Conservation (phyloP, 1,139 yeast species). For the Yamadazyma atmosphaerica region DNA sequence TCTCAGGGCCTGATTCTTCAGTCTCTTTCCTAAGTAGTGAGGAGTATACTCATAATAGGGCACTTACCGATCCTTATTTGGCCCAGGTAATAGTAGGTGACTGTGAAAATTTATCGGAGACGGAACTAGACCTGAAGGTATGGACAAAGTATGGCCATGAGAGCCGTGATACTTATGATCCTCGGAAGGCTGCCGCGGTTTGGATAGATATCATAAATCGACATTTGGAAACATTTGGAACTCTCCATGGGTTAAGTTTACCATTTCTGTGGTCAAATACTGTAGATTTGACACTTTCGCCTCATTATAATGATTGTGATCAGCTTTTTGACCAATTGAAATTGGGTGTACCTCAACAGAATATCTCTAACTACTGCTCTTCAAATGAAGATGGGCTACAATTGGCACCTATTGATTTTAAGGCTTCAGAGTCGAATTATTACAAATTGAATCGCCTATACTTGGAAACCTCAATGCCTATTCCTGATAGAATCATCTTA, state of each 20-base stretch:
- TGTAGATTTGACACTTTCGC: background rate
- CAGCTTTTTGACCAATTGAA: background rate
- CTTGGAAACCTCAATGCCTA: slow-evolving; percentile 1
- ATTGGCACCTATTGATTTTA: slow-evolving; percentile 2
- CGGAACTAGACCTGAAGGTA: background rate
- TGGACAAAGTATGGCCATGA: background rate
- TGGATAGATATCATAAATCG: background rate
- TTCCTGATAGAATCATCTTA: slow-evolving; percentile 6
- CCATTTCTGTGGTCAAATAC: background rate
- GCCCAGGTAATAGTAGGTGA: background rate
- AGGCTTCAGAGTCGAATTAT: slow-evolving; percentile 3
- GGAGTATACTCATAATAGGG: background rate
- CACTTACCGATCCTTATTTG: background rate
- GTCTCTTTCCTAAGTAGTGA: background rate
- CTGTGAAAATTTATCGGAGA: background rate
- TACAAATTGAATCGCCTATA: slow-evolving; percentile 1
- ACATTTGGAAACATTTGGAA: background rate
- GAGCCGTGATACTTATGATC: background rate
- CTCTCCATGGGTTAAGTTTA: background rate
- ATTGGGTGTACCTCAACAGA: background rate
- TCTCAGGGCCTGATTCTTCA: background rate
- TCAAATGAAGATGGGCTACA: background rate
- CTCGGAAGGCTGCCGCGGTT: background rate
- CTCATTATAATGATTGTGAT: background rate
- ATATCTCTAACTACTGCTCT: slow-evolving; percentile 1